Conservation (phyloP, 352 stramenopile species). For the Phytopythium chamaehyphon region DNA sequence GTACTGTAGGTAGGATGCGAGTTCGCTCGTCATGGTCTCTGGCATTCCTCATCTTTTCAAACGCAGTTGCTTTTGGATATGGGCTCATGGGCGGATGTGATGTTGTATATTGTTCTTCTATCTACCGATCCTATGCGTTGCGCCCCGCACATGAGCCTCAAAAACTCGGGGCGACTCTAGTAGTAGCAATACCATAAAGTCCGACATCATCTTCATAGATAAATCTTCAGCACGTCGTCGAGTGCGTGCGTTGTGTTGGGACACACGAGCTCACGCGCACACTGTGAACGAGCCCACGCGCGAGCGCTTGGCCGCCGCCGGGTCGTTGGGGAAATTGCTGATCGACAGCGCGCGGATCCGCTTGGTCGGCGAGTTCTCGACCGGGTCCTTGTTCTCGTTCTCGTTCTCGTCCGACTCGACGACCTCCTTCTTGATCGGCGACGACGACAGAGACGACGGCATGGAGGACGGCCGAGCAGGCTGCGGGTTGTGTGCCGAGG, state of each 20-base stretch:
- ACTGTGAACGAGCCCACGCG: constrained; percentile 58
- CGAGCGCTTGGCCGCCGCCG: constrained; percentile 54
- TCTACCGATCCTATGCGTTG: too few relatives aligned
- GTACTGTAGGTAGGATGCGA: too few relatives aligned
- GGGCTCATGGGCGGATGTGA: neutral
- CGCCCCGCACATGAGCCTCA: too few relatives aligned
- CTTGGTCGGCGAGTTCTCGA: constrained; percentile 66
- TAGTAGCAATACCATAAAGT: too few relatives aligned
- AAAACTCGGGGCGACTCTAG: too few relatives aligned
- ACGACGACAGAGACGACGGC: constrained; percentile 1
- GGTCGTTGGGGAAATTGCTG: constrained; percentile 44
- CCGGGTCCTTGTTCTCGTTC: constrained; percentile 29
- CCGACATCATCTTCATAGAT: constrained; percentile 1
- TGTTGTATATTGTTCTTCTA: too few relatives aligned
- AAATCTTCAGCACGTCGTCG: neutral
- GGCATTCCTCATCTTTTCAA: too few relatives aligned
- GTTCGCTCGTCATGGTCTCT: too few relatives aligned
- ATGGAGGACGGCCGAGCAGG: neutral
- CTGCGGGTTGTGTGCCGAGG: neutral
- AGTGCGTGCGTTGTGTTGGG: neutral
- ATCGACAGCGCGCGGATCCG: constrained; percentile 71
- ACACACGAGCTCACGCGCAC: constrained; percentile 16
- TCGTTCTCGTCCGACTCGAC: constrained; percentile 10
- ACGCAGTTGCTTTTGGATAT: too few relatives aligned
- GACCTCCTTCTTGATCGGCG: constrained; percentile 22